Conservation (phyloP, 2,329 filamentous ascomycete genomes). For the Epichloe amarillans region DNA sequence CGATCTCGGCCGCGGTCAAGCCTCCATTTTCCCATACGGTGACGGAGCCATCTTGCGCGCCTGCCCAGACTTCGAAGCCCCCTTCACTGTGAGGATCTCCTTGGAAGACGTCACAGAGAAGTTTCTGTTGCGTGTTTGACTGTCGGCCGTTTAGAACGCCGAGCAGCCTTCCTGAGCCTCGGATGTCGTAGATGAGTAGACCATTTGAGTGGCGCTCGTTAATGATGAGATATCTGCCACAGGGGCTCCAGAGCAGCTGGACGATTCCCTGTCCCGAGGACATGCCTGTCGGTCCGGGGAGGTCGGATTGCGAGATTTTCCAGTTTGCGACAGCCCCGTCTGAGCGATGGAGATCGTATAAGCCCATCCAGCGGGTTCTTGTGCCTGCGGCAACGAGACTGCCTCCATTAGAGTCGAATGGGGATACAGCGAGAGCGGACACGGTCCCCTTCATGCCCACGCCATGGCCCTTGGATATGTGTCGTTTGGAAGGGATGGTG, state of each 20-base stretch:
- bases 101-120: slow-evolving; percentile 42
- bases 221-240: slow-evolving; percentile 48
- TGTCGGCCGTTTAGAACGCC: slow-evolving; percentile 37
- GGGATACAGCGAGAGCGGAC: slow-evolving; percentile 39
- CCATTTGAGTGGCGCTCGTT: slow-evolving; percentile 44
- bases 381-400: slow-evolving; percentile 46
- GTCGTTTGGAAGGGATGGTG: slow-evolving; percentile 47
- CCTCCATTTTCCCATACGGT: slow-evolving; percentile 47
- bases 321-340: slow-evolving; percentile 44
- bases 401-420: slow-evolving; percentile 17
- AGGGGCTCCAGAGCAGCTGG: slow-evolving; percentile 48
- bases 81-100: slow-evolving; percentile 18
- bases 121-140: slow-evolving; percentile 39
- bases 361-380: slow-evolving; percentile 47
- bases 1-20: slow-evolving; percentile 26
- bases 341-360: slow-evolving; percentile 46
- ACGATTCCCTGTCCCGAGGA: slow-evolving; percentile 49
- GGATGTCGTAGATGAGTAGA: slow-evolving; percentile 49
- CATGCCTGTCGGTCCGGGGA: slow-evolving; percentile 19
- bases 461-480: slow-evolving; percentile 45
- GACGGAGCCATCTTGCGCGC: slow-evolving; percentile 39
- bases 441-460: slow-evolving; percentile 52
- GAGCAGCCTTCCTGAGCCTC: slow-evolving; percentile 43
- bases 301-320: slow-evolving; percentile 43
- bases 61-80: slow-evolving; percentile 51